Percentiles rank a stretch among this genome's conserved stretches.
phyloP scores from a whole-genome alignment of 331 rosid genomes.

The Stylosanthes scabra region DNA sequence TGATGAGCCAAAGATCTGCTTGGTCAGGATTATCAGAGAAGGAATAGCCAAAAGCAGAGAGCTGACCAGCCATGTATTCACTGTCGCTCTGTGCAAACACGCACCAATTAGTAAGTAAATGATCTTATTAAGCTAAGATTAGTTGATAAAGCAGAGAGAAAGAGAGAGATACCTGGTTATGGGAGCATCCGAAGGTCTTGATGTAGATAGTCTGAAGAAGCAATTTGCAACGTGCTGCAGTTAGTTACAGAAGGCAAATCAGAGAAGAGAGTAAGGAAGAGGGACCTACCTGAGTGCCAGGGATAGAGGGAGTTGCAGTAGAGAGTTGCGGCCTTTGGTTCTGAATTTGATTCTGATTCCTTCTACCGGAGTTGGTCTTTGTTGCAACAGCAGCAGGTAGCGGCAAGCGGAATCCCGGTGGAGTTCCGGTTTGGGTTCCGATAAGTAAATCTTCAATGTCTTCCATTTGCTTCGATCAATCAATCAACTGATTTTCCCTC shows the following conservation, averaged over 20 bases:
- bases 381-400: conserved; percentile 54
- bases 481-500: background rate
- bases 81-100: conserved; percentile 79
- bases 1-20: conserved; percentile 97
- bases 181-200: conserved; percentile 98
- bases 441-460: conserved; percentile 89
- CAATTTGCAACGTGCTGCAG: background rate
- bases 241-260: background rate
- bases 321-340: conserved; percentile 35
- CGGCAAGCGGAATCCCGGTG: conserved; percentile 89
- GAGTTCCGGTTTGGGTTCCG: conserved; percentile 60
- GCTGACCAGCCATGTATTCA: conserved; percentile 99
- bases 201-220: conserved; percentile 73
- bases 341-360: conserved; percentile 31
- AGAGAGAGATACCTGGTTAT: conserved; percentile 72
- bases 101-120: background rate
- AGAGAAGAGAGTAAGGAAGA: background rate
- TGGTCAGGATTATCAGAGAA: conserved; percentile 79
- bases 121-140: background rate
- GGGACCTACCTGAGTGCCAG: conserved; percentile 88
- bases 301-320: conserved; percentile 52
- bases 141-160: background rate
- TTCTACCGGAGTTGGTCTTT: conserved; percentile 51
- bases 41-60: conserved; percentile 89
- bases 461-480: conserved; percentile 56